Evolutionary conservation across 2,329 filamentous ascomycete genomes (phyloP).

Genomic region (Thelonectria rubi): DNA sequence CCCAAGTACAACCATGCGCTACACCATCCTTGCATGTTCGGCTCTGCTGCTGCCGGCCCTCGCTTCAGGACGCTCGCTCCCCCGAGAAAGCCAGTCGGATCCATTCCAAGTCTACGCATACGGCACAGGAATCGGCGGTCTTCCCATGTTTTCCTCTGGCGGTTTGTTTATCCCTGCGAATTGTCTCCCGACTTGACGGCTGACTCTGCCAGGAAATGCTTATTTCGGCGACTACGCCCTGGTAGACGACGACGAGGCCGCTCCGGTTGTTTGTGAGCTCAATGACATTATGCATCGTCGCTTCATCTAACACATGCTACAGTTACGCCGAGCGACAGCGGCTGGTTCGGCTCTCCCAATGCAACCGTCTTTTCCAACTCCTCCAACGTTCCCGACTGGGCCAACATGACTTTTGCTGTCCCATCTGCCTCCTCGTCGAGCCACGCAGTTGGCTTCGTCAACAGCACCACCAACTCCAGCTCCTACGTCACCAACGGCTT

Average conservation of each 20-base stretch:
- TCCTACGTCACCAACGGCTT: slow-evolving; percentile 9
- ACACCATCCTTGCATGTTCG: background rate
- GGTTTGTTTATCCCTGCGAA: background rate
- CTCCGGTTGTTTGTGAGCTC: slow-evolving; percentile 21
- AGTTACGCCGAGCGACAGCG: slow-evolving; percentile 8
- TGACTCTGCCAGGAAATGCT: slow-evolving; percentile 11
- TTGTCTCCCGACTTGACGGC: background rate
- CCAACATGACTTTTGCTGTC: slow-evolving; percentile 20
- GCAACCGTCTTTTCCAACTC: slow-evolving; percentile 9
- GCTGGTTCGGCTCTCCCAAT: slow-evolving; percentile 24
- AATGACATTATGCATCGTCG: background rate
- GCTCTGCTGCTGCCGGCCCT: background rate
- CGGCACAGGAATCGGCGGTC: slow-evolving; percentile 10
- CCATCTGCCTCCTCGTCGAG: slow-evolving; percentile 19
- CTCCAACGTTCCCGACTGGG: slow-evolving; percentile 11
- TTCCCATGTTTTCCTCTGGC: slow-evolving; percentile 14
- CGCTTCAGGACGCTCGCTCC: background rate
- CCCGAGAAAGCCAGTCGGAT: background rate
- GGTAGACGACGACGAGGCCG: slow-evolving; percentile 17
- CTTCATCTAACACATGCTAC: background rate
- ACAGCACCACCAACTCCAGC: slow-evolving; percentile 2
- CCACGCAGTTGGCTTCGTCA: slow-evolving; percentile 17
- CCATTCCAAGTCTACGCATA: slow-evolving; percentile 17
- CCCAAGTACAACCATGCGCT: background rate
- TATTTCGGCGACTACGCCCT: slow-evolving; percentile 19